Evolutionary conservation across 768 basidiomycete genomes (phyloP).

Genomic region (Collybia sordida): DNA sequence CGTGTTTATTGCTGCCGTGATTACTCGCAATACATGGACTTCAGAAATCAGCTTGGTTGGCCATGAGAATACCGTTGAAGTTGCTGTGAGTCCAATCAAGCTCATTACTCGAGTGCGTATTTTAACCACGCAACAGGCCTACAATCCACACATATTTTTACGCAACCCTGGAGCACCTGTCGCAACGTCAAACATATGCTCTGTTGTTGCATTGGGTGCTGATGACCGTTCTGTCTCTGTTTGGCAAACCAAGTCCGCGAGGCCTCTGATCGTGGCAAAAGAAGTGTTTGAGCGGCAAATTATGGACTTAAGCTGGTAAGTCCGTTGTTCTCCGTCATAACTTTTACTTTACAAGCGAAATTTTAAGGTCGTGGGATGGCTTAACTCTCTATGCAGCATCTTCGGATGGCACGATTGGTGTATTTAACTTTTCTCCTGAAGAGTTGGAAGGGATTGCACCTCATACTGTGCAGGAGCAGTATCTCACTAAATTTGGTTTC

Average conservation of each 20-base stretch:
- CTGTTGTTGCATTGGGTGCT: conserved; percentile 90
- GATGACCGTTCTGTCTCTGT: conserved; percentile 93
- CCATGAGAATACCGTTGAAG: conserved; percentile 96
- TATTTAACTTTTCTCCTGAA: conserved; percentile 77
- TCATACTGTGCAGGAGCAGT: conserved; percentile 70
- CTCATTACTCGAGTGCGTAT: not conserved
- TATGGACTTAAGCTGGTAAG: conserved; percentile 93
- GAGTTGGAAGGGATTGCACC: conserved; percentile 84
- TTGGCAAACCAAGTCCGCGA: conserved; percentile 92
- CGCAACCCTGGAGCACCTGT: conserved; percentile 68
- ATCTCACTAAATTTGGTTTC: conserved; percentile 82
- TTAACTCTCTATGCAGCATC: conserved; percentile 91
- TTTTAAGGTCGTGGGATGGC: conserved; percentile 85
- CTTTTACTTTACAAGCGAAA: conserved; percentile 7
- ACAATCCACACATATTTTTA: conserved; percentile 94
- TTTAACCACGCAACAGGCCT: conserved; percentile 49
- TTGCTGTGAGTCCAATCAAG: conserved; percentile 60
- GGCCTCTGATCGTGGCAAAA: conserved; percentile 89
- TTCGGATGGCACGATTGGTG: conserved; percentile 92
- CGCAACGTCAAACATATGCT: conserved; percentile 81
- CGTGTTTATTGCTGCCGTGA: conserved; percentile 96
- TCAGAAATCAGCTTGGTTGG: conserved; percentile 94
- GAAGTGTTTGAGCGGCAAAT: conserved; percentile 95
- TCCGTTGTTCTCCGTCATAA: conserved; percentile 4
- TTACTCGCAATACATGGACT: conserved; percentile 85